phyloP scores from a whole-genome alignment of 495 filamentous ascomycete genomes.

The Articulospora tetracladia region DNA sequence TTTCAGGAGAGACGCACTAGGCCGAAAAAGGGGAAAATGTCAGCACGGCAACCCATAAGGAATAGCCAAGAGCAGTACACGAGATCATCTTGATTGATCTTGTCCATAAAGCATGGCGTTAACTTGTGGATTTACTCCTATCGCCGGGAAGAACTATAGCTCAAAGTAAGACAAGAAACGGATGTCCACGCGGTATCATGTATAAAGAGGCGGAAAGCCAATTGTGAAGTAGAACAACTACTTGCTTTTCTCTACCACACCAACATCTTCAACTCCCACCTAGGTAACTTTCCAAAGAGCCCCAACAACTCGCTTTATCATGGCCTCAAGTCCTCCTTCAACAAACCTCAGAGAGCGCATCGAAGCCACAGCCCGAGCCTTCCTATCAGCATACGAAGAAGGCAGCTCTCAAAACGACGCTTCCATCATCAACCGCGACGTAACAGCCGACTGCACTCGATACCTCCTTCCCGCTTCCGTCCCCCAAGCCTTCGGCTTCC shows the following conservation, averaged over 20 bases:
- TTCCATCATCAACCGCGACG: slow-evolving; percentile 4
- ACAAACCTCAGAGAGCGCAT: not conserved
- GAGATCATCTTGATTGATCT: too few relatives aligned
- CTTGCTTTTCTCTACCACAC: not conserved
- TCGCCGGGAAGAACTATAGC: too few relatives aligned
- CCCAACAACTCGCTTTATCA: not conserved
- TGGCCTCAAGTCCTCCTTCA: not conserved
- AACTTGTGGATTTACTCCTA: too few relatives aligned
- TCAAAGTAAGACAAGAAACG: too few relatives aligned
- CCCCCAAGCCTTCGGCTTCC: not conserved
- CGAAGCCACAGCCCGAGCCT: not conserved
- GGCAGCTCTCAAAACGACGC: not conserved
- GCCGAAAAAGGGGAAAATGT: not conserved
- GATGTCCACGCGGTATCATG: not conserved
- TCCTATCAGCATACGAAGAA: not conserved
- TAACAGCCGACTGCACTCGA: slow-evolving; percentile 1
- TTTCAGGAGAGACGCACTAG: not conserved
- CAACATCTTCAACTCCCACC: not conserved
- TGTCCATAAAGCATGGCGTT: too few relatives aligned
- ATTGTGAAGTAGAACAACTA: too few relatives aligned
- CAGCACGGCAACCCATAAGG: not conserved
- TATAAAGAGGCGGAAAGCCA: too few relatives aligned
- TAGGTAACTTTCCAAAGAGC: not conserved
- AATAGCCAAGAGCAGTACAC: too few relatives aligned
- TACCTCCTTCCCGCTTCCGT: not conserved